Evolutionary conservation across 768 basidiomycete genomes (phyloP).

Genomic region (Lanmaoa pseudosensibilis): DNA sequence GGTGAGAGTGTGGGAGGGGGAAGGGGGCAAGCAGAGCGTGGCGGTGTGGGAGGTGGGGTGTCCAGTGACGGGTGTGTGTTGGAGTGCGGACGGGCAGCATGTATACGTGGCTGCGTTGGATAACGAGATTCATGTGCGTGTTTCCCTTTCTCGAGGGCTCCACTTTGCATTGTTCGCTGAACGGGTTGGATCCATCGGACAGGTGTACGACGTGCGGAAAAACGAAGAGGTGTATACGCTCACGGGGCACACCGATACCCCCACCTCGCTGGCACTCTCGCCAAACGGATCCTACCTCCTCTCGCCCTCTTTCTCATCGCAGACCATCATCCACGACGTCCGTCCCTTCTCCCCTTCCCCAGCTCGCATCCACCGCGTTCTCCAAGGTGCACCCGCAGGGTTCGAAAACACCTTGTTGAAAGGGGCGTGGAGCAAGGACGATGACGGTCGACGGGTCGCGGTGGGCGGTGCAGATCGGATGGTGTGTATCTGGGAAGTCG

Average conservation of each 20-base stretch:
- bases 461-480: constrained; percentile 90
- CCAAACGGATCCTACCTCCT: constrained; percentile 87
- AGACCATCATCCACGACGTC: constrained; percentile 87
- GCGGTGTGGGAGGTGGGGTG: constrained; percentile 83
- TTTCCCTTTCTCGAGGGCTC: no score
- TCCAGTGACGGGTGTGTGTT: constrained; percentile 89
- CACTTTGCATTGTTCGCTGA: background rate
- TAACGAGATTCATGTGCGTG: constrained; percentile 90
- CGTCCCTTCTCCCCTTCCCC: constrained; percentile 91
- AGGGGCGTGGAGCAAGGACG: constrained; percentile 86
- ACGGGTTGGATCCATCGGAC: background rate
- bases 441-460: constrained; percentile 77
- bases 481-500: constrained; percentile 86
- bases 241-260: constrained; percentile 86
- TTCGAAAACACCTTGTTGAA: constrained; percentile 87
- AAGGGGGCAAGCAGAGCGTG: constrained; percentile 68
- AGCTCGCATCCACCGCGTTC: constrained; percentile 73
- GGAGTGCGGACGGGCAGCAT: constrained; percentile 87
- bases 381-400: constrained; percentile 87
- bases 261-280: constrained; percentile 89
- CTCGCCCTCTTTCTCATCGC: constrained; percentile 88
- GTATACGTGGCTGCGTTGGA: constrained; percentile 93
- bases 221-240: constrained; percentile 77
- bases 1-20: constrained; percentile 90
- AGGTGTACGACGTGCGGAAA: constrained; percentile 93